Conservation (phyloP, 768 basidiomycete genomes). For the Boletus bicolor region DNA sequence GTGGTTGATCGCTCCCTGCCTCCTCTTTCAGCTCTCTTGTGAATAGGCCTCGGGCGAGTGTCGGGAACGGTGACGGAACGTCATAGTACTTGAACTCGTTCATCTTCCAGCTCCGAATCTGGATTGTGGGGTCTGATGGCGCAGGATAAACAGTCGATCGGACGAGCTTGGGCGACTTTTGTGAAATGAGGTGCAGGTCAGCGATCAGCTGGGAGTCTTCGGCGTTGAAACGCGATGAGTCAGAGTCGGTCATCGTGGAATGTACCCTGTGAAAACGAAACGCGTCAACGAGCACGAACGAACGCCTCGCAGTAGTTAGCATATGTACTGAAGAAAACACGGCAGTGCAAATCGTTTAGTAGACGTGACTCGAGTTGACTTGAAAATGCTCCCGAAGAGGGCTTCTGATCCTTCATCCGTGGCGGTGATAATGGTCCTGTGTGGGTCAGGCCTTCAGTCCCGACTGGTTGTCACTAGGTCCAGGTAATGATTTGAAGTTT, state of each 20-base stretch:
- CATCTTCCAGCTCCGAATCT: conserved; percentile 92
- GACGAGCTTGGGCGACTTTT: conserved; percentile 61
- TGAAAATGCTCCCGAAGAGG: not conserved
- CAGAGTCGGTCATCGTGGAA: conserved; percentile 19
- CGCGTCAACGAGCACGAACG: conserved; percentile 2
- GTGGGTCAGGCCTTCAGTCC: no score
- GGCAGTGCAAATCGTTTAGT: not conserved
- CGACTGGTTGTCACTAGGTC: no score
- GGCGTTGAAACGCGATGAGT: conserved; percentile 20
- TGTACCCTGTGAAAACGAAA: not conserved
- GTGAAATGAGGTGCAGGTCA: conserved; percentile 49
- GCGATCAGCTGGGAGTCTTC: conserved; percentile 61
- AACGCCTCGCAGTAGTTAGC: not conserved
- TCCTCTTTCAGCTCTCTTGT: conserved; percentile 47
- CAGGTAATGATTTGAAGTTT: no score
- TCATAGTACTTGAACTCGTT: conserved; percentile 94
- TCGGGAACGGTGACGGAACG: conserved; percentile 88
- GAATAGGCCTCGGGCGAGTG: conserved; percentile 91
- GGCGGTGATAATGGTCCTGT: no score
- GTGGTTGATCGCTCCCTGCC: conserved; percentile 31
- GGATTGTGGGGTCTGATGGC: conserved; percentile 52
- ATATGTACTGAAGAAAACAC: conserved; percentile 15
- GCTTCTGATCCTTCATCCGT: not conserved
- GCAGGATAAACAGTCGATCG: conserved; percentile 53
- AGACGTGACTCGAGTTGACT: conserved; percentile 4